Percentiles rank a stretch among this genome's conserved stretches.
Conservation (phyloP, 257 asterid genomes). For the Cruciata laevipes region DNA sequence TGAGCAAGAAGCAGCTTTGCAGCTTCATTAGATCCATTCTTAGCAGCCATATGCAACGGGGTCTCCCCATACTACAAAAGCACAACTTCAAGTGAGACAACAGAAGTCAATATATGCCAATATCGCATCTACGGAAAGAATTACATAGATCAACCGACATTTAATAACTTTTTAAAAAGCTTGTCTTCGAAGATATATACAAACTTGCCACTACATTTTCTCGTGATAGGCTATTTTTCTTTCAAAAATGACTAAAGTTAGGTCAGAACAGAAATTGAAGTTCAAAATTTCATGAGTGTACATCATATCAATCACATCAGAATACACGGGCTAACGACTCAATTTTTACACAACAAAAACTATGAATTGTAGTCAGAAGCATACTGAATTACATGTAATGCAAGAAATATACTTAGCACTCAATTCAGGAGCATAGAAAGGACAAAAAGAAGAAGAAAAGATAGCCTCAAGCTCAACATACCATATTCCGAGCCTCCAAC, state of each 20-base stretch:
- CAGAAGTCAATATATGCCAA: background rate
- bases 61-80: constrained; percentile 85
- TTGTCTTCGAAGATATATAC: background rate
- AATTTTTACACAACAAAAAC: background rate
- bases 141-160: background rate
- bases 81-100: constrained; percentile 13
- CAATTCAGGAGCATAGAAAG: background rate
- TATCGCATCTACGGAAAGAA: background rate
- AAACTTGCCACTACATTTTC: background rate
- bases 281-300: background rate
- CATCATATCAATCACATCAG: background rate
- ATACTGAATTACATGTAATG: background rate
- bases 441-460: background rate
- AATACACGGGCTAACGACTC: background rate
- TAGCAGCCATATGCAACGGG: constrained; percentile 98
- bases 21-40: constrained; percentile 92
- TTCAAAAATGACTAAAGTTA: background rate
- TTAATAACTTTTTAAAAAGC: too few species aligned
- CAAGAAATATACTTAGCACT: background rate
- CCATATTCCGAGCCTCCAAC: constrained; percentile 92
- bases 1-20: constrained; percentile 73
- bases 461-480: constrained; percentile 15
- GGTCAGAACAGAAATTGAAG: background rate
- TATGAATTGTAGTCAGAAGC: background rate
- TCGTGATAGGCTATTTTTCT: background rate